phyloP scores from a whole-genome alignment of 371 early-diverging fungal species.

The Saksenaea vasiformis region DNA sequence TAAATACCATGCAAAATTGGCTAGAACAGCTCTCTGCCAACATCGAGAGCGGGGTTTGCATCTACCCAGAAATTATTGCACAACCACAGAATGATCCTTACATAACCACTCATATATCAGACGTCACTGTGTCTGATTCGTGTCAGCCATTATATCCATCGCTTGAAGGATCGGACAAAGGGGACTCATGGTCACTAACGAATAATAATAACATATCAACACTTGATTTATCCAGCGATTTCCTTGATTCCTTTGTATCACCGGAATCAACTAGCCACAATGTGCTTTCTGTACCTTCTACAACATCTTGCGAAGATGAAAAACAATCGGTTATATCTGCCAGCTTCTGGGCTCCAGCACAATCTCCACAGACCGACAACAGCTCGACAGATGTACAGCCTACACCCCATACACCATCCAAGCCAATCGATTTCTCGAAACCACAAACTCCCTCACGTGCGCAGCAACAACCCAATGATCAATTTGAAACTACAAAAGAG shows the following conservation, averaged over 20 bases:
- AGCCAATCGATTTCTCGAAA: slow-evolving; percentile 18
- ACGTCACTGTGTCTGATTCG: neutral
- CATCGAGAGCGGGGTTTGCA: slow-evolving; percentile 36
- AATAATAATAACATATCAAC: neutral
- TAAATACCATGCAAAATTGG: slow-evolving; percentile 50
- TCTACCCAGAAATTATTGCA: slow-evolving; percentile 22
- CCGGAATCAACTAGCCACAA: neutral
- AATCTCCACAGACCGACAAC: neutral
- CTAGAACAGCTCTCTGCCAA: slow-evolving; percentile 48
- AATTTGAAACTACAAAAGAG: slow-evolving; percentile 26
- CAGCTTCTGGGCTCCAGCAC: slow-evolving; percentile 17
- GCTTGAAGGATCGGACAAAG: slow-evolving; percentile 3
- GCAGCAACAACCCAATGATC: slow-evolving; percentile 19
- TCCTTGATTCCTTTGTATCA: slow-evolving; percentile 1
- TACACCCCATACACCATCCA: slow-evolving; percentile 17
- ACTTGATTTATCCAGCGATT: slow-evolving; percentile 5
- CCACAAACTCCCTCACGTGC: neutral
- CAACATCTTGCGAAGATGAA: neutral
- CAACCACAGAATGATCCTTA: slow-evolving; percentile 9
- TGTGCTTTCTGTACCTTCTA: neutral
- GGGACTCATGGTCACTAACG: neutral
- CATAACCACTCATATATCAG: slow-evolving; percentile 8
- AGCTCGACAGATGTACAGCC: neutral
- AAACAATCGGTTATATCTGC: neutral
- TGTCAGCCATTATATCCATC: neutral